These are phyloP conservation scores for Phytophthora pisi DNA, from an alignment of 352 stramenopile species.

Conservation along the genomic window DNA sequence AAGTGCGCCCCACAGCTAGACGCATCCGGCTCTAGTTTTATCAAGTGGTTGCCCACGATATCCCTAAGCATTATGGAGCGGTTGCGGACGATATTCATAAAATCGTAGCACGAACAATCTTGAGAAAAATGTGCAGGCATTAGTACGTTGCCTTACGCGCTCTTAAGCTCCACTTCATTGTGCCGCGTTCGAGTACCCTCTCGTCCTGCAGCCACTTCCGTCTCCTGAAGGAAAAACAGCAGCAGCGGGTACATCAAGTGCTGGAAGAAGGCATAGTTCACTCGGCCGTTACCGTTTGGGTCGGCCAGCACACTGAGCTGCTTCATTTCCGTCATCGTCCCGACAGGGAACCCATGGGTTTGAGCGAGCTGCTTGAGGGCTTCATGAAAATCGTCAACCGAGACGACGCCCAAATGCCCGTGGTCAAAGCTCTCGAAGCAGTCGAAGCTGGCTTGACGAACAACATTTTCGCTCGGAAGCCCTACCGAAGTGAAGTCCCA, in stretches of 20 bases:
- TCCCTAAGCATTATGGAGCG: too few species aligned
- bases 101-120: too few species aligned
- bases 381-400: slow-evolving; percentile 40
- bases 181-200: slow-evolving; percentile 4
- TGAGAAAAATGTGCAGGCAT: too few species aligned
- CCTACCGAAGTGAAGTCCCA: slow-evolving; percentile 18
- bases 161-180: neutral
- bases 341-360: slow-evolving; percentile 29
- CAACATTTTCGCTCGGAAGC: slow-evolving; percentile 35
- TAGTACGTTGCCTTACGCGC: neutral
- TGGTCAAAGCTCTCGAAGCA: slow-evolving; percentile 47
- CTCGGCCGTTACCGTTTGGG: slow-evolving; percentile 49
- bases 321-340: slow-evolving; percentile 25
- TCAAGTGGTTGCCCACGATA: too few species aligned
- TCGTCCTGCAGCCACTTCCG: slow-evolving; percentile 12
- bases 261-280: slow-evolving; percentile 66
- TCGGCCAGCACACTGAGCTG: slow-evolving; percentile 52
- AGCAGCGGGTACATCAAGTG: slow-evolving; percentile 57
- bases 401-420: slow-evolving; percentile 40
- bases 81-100: too few species aligned
- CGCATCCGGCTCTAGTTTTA: too few species aligned
- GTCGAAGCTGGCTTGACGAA: slow-evolving; percentile 39
- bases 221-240: slow-evolving; percentile 42
- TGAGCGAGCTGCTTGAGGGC: slow-evolving; percentile 33
- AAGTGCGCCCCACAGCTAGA: too few species aligned